These are phyloP conservation scores for Lipomyces yamadae DNA, from an alignment of 805 yeast genomes.

Conservation along the genomic window DNA sequence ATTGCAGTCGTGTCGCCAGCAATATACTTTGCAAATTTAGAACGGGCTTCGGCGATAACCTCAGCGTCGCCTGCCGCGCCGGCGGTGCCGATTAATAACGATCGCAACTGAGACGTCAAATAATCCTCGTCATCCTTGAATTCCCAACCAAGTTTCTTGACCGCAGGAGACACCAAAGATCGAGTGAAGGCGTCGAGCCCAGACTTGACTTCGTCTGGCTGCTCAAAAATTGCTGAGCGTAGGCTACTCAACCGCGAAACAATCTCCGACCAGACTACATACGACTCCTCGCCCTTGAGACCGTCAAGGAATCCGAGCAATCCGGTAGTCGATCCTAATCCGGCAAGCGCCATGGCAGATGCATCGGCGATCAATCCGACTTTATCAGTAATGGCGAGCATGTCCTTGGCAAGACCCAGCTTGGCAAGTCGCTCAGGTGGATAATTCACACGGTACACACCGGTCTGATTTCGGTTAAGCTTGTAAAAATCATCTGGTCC, in stretches of 20 bases:
- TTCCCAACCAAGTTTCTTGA: conserved; percentile 64
- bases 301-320: conserved; percentile 62
- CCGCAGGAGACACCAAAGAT: conserved; percentile 58
- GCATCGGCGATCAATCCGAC: conserved; percentile 84
- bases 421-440: conserved; percentile 69
- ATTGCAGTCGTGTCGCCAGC: conserved; percentile 55
- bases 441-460: conserved; percentile 76
- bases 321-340: conserved; percentile 65
- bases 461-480: conserved; percentile 73
- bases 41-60: conserved; percentile 54
- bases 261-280: conserved; percentile 66
- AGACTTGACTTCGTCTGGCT: conserved; percentile 48
- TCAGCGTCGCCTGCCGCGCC: conserved; percentile 56
- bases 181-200: conserved; percentile 59
- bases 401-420: conserved; percentile 54
- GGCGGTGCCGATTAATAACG: conserved; percentile 64
- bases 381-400: conserved; percentile 74
- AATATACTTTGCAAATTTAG: conserved; percentile 46
- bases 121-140: conserved; percentile 59
- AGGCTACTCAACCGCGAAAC: conserved; percentile 48
- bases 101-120: conserved; percentile 65
- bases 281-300: conserved; percentile 55
- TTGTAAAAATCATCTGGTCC: conserved; percentile 56
- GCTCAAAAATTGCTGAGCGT: conserved; percentile 47
- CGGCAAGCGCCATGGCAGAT: conserved; percentile 70